Base-by-base conservation (phyloP, 2,329 filamentous ascomycete genomes). In the Myriosclerotinia duriaeana region DNA sequence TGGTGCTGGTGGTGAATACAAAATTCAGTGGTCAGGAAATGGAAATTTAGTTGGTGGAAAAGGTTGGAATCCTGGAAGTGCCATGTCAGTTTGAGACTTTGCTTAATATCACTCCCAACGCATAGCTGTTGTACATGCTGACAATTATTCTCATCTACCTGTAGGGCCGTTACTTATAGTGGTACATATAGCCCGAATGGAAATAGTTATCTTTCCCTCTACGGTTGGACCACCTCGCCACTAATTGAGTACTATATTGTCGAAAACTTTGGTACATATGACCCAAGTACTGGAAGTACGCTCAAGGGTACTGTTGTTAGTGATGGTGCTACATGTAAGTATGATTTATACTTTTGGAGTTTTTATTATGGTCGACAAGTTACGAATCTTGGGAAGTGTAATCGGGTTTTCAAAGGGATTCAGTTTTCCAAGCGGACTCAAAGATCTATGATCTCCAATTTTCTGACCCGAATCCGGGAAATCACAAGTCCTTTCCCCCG, bases 161-260 rank as follows among this genome's bases (percentile, higher is more conserved):
- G 22, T 20, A 67, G 79, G 64, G 72, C 72, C 46, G 79, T 83
- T 66, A 79, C 71, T 53, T 83, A 79, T 75, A 75, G 71, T 38
- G 81, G 78, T 30, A 76, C 74, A 50, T 82, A 77, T 74, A 76
- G 70, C 63, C 76, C 78, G 17, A 75, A 73, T 34, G 79, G 79
- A n/a, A 81, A 82, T 75, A 73, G 73, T 30, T 86, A 86, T 73
- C 79, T 87, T 20, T 76, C 84, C 17, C 75, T 87, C n/a, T 87
- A 87, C 72, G 84, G 84, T 55, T 87, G 85, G 83, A 84, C 70
- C 20, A 69, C 53, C 2, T 68, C 54, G n/a, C 71, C 71, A 11
- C 68, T 74, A 40, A 63, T 74, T 52, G 67, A 71, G 61, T 70
- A 86, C 77, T 87, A 86, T 76, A 82, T 87, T 66, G 78, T 86